phyloP scores from a whole-genome alignment of 176 grass and related monocot species.

The Carex pumila region DNA sequence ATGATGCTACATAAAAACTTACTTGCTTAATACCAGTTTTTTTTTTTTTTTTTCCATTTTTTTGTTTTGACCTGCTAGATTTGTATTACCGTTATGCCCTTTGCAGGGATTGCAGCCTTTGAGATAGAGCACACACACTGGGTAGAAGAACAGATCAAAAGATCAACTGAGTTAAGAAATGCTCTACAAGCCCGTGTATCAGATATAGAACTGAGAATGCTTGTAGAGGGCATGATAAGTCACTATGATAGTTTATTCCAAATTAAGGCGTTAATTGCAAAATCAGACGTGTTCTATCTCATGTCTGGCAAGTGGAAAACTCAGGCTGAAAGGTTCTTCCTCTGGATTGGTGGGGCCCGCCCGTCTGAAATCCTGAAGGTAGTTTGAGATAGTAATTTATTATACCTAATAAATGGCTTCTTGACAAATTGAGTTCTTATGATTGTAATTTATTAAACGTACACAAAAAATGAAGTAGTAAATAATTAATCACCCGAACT shows the following conservation, averaged over 20 bases:
- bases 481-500: background rate
- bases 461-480: background rate
- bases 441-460: background rate
- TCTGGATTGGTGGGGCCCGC: slow-evolving; percentile 46
- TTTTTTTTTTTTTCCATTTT: background rate
- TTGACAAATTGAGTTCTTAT: background rate
- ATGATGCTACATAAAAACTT: background rate
- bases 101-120: slow-evolving; percentile 43
- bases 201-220: slow-evolving; percentile 48
- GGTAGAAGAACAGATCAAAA: slow-evolving; percentile 46
- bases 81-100: background rate
- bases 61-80: background rate
- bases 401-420: background rate
- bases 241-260: slow-evolving; percentile 44
- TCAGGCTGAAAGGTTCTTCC: slow-evolving; percentile 35
- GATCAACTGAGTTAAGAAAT: slow-evolving; percentile 31
- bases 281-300: slow-evolving; percentile 49
- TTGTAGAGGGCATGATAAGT: slow-evolving; percentile 36
- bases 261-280: slow-evolving; percentile 41
- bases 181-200: slow-evolving; percentile 47
- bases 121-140: slow-evolving; percentile 44
- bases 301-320: slow-evolving; percentile 58
- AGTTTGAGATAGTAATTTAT: background rate
- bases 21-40: background rate
- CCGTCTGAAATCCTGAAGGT: slow-evolving; percentile 50